Conservation (phyloP, 1,284 basidiomycete genomes). For the Boletellus sp. region DNA sequence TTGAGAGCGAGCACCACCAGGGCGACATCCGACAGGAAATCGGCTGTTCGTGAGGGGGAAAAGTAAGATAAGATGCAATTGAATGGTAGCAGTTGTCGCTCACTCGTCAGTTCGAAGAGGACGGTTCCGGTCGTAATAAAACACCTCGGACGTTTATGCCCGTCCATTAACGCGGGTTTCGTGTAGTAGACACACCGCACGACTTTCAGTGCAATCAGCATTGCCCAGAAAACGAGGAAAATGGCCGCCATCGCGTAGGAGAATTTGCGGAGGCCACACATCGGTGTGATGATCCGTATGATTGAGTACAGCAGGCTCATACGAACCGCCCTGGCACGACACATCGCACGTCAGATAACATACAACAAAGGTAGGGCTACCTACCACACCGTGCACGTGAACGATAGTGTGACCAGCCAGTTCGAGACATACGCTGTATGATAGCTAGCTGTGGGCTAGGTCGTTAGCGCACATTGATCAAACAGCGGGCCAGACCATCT, state of each 20-base stretch:
- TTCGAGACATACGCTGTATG: background rate
- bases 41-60: background rate
- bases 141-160: background rate
- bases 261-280: background rate
- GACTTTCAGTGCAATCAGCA: background rate
- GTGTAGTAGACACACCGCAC: background rate
- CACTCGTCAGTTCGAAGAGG: background rate
- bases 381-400: background rate
- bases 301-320: conserved; percentile 2
- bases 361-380: background rate
- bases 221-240: background rate
- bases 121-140: background rate
- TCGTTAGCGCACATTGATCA: background rate
- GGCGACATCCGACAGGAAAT: background rate
- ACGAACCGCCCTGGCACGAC: conserved; percentile 2
- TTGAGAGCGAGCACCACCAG: background rate
- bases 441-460: background rate
- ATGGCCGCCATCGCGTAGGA: background rate
- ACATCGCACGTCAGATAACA: background rate
- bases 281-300: background rate
- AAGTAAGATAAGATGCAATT: background rate
- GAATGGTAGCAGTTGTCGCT: background rate
- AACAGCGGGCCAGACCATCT: background rate
- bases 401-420: background rate
- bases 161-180: background rate